phyloP scores from a whole-genome alignment of 1,284 basidiomycete species.

The Rhodotorula glutinis region DNA sequence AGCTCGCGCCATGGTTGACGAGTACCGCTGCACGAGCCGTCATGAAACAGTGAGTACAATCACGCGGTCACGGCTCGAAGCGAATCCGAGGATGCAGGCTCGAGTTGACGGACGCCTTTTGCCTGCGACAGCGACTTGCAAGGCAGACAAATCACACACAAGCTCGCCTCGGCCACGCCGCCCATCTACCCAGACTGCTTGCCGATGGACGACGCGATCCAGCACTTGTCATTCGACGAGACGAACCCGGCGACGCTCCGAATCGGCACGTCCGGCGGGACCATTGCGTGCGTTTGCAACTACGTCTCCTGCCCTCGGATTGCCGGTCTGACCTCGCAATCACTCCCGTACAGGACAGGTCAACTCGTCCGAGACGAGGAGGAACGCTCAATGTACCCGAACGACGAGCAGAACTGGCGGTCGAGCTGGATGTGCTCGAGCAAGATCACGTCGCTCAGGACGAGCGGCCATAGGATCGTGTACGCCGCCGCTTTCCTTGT shows the following conservation, averaged over 20 bases:
- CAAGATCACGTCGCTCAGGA: slow-evolving; percentile 26
- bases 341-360: slow-evolving; percentile 16
- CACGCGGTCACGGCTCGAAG: background rate
- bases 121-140: slow-evolving; percentile 9
- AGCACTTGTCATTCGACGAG: slow-evolving; percentile 30
- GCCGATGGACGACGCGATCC: slow-evolving; percentile 31
- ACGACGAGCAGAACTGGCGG: slow-evolving; percentile 36
- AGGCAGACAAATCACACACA: background rate
- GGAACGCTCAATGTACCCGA: slow-evolving; percentile 23
- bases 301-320: background rate
- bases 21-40: background rate
- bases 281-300: slow-evolving; percentile 28
- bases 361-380: slow-evolving; percentile 6
- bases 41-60: slow-evolving; percentile 21
- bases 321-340: background rate
- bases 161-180: background rate
- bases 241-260: slow-evolving; percentile 7
- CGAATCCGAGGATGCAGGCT: background rate
- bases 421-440: slow-evolving; percentile 27
- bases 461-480: slow-evolving; percentile 19
- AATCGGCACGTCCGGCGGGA: slow-evolving; percentile 22
- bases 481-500: background rate
- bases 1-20: background rate
- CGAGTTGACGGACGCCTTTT: no score
- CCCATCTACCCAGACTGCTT: slow-evolving; percentile 31